Conservation (phyloP, 768 basidiomycete species). For the Leucosporidium scottii region DNA sequence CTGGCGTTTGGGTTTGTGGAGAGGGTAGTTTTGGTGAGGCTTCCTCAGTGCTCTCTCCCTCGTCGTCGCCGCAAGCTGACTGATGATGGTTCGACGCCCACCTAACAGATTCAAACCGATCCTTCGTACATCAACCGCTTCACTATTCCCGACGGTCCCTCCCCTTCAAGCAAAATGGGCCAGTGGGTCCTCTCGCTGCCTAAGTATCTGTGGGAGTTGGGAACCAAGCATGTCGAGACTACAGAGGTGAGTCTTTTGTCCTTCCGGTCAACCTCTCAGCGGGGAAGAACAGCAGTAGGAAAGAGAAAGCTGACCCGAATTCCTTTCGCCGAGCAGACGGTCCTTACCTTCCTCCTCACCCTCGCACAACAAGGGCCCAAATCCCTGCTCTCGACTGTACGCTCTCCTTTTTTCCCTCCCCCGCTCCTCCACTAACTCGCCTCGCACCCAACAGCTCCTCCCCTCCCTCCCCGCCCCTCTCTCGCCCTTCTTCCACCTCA, state of each 20-base stretch:
- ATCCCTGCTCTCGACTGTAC: constrained; percentile 8
- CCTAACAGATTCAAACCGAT: constrained; percentile 20
- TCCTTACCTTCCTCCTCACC: constrained; percentile 57
- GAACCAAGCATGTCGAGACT: constrained; percentile 50
- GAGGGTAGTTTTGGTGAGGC: constrained; percentile 59
- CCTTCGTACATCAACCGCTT: constrained; percentile 15
- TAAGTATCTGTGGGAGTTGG: constrained; percentile 76
- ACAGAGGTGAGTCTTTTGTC: constrained; percentile 54
- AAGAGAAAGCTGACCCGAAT: constrained; percentile 35
- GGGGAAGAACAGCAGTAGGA: constrained; percentile 30
- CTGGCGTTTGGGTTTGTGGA: constrained; percentile 68
- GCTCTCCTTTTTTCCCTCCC: constrained; percentile 4
- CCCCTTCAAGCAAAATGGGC: constrained; percentile 48
- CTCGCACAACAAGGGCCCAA: constrained; percentile 36
- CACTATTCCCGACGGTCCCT: constrained; percentile 52
- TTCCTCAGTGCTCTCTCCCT: constrained; percentile 5
- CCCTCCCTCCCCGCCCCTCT: constrained; percentile 55
- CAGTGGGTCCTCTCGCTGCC: constrained; percentile 73
- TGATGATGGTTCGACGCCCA: too few species aligned
- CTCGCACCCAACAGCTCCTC: constrained; percentile 46
- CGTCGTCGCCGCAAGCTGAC: not conserved
- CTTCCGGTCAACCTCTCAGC: not conserved
- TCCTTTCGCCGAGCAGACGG: constrained; percentile 31
- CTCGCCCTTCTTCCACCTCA: constrained; percentile 69
- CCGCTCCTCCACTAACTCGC: constrained; percentile 10